Evolutionary conservation across 2,329 filamentous ascomycete species (phyloP), one percentile per base, ranked within the genome.

Genomic region (Hypoxylon sp.): DNA sequence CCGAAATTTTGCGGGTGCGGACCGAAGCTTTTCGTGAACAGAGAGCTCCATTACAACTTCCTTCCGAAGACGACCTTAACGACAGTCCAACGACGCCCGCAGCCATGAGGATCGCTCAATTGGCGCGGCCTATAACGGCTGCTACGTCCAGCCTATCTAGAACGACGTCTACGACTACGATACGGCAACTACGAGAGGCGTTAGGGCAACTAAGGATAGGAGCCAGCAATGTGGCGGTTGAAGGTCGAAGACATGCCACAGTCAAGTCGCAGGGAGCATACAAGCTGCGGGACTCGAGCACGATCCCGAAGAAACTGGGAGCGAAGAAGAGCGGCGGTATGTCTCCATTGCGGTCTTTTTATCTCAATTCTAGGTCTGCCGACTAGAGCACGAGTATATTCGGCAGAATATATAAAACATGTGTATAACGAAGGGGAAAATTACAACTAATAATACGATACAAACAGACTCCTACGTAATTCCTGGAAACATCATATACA

Each of bases 401-500:
- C 14, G 49, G 31, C 22, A 33, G 13, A 30, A 40, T 44, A 37
- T 25, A 33, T 25, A 27, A 13, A 40, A 7, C 2, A 25, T 2
- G 40, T 7, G 7, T 7, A 14, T 6, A 5, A 46, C 8, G 40
- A 27, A 55, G 49, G 46, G 14, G 33, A 49, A 14, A 25, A 1
- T 20, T 20, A 22, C 22, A n/a, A 62, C 66, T 68, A 61, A 72
- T 51, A 35, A 37, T n/a, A 51, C 17, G 22, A 27, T 8, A 0
- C 11, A 37, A 37, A 65, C 77, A 95, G 92, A 95, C 79, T 92
- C 98, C 84, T 97, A 91, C 81, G 96, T 99, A 37, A 92, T 97
- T 65, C 92, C 95, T 3, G 96, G 96, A 61, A 98, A 97, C 85
- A 99, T 99, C 82, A 92, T 99, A 82, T 99, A 96, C 88, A 94